These are phyloP conservation scores for Boechera divaricarpa DNA, from an alignment of 345 rosid genomes.

Conservation along the genomic window DNA sequence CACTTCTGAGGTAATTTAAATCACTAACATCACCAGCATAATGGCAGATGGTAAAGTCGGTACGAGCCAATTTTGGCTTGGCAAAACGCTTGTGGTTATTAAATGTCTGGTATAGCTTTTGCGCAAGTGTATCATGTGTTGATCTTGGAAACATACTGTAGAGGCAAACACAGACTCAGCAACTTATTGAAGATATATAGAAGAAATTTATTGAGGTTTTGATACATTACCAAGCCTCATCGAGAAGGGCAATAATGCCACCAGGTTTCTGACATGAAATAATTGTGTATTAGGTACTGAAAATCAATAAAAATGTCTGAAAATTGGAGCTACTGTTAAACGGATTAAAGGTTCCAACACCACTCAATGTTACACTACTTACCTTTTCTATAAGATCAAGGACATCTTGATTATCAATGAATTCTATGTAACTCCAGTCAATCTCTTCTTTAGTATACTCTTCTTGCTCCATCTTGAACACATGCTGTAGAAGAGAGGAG, in stretches of 20 bases:
- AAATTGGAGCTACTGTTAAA: slow-evolving; percentile 7
- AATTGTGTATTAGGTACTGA: slow-evolving; percentile 41
- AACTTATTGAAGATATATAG: slow-evolving; percentile 22
- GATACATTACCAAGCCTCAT: slow-evolving; percentile 89
- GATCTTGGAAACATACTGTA: slow-evolving; percentile 98
- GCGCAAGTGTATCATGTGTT: slow-evolving; percentile 93
- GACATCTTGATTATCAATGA: slow-evolving; percentile 92
- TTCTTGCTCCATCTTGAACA: slow-evolving; percentile 99
- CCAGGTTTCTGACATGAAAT: slow-evolving; percentile 89
- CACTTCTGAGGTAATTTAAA: slow-evolving; percentile 34
- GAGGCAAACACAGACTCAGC: slow-evolving; percentile 41
- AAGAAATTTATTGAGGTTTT: slow-evolving; percentile 6
- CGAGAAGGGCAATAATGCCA: slow-evolving; percentile 95
- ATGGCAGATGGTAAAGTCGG: slow-evolving; percentile 93
- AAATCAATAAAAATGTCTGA: slow-evolving; percentile 17
- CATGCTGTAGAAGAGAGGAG: slow-evolving; percentile 68
- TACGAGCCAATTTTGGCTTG: slow-evolving; percentile 92
- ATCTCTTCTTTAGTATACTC: slow-evolving; percentile 96
- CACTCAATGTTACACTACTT: slow-evolving; percentile 26
- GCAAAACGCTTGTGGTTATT: slow-evolving; percentile 80
- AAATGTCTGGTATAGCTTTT: slow-evolving; percentile 95
- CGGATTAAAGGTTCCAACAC: slow-evolving; percentile 17
- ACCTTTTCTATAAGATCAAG: slow-evolving; percentile 98
- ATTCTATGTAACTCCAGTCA: slow-evolving; percentile 98
- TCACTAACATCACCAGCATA: slow-evolving; percentile 95